Conservation (phyloP, 164 flowering plant genomes). For the Kalanchoe fedtschenkoi region DNA sequence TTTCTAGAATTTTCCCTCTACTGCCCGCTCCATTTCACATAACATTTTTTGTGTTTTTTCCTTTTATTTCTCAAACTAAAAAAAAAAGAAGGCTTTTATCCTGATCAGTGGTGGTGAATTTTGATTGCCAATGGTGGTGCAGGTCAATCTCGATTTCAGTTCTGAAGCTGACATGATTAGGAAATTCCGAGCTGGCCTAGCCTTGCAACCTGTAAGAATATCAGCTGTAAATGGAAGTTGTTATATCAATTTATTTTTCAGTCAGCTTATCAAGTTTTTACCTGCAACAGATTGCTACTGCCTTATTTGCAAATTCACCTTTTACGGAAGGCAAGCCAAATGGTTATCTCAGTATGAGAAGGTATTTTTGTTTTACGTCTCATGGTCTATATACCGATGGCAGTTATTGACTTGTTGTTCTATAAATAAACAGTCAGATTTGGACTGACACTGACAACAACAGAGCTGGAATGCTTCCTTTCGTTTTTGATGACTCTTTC, state of each 20-base stretch:
- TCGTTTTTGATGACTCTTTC: constrained; percentile 91
- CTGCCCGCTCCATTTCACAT: background rate
- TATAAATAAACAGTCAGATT: constrained; percentile 53
- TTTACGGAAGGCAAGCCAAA: constrained; percentile 96
- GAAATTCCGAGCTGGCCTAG: constrained; percentile 93
- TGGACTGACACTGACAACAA: constrained; percentile 93
- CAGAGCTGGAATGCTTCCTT: constrained; percentile 98
- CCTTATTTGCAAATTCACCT: constrained; percentile 96
- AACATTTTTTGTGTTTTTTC: background rate
- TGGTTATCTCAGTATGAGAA: constrained; percentile 96
- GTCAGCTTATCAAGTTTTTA: constrained; percentile 17
- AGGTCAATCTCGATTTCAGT: constrained; percentile 95
- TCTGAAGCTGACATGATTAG: constrained; percentile 96
- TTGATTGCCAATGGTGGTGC: background rate
- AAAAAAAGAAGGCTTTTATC: background rate
- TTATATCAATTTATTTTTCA: background rate
- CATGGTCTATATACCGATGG: constrained; percentile 6
- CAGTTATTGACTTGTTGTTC: background rate
- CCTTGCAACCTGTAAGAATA: constrained; percentile 85
- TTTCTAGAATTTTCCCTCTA: background rate
- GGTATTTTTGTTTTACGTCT: constrained; percentile 30
- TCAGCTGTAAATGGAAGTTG: background rate
- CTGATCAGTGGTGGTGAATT: background rate
- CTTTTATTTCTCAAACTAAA: background rate
- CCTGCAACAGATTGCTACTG: constrained; percentile 83